Percentiles rank a stretch among this genome's conserved stretches.
These are phyloP conservation scores for Phytophthora sojae DNA, from an alignment of 352 stramenopile species.

Conservation along the genomic window DNA sequence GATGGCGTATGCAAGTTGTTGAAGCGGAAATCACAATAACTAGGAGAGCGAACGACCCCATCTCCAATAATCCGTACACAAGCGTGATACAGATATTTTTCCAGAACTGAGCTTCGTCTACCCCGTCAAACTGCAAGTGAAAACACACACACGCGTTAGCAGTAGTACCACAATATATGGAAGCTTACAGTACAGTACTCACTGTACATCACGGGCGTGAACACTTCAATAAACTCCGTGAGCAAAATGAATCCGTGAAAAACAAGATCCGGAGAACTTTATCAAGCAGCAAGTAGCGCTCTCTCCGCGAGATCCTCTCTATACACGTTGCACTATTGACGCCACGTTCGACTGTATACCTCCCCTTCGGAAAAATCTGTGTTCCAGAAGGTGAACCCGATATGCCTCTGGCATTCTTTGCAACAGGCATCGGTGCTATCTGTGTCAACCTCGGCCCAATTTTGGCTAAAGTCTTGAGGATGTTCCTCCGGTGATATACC, in stretches of 20 bases:
- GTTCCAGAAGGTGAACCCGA: not conserved
- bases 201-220: slow-evolving; percentile 44
- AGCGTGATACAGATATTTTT: slow-evolving; percentile 13
- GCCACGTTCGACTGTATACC: not conserved
- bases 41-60: slow-evolving; percentile 19
- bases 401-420: not conserved
- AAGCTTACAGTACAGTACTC: no score
- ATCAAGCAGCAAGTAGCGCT: slow-evolving; percentile 17
- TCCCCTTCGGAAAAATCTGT: not conserved
- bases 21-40: slow-evolving; percentile 23
- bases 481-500: not conserved
- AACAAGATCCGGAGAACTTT: slow-evolving; percentile 38
- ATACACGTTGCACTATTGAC: not conserved
- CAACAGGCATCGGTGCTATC: slow-evolving; percentile 1
- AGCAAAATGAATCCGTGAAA: slow-evolving; percentile 40
- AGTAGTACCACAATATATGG: no score
- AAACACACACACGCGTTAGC: no score
- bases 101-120: slow-evolving; percentile 12
- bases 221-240: slow-evolving; percentile 43
- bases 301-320: slow-evolving; percentile 3
- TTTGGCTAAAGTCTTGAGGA: not conserved
- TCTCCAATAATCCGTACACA: slow-evolving; percentile 24
- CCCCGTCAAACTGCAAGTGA: slow-evolving; percentile 27
- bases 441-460: not conserved
- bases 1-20: slow-evolving; percentile 33